Evolutionary conservation across 805 yeast species (phyloP).

Genomic region (Groenewaldozyma tartarivorans): DNA sequence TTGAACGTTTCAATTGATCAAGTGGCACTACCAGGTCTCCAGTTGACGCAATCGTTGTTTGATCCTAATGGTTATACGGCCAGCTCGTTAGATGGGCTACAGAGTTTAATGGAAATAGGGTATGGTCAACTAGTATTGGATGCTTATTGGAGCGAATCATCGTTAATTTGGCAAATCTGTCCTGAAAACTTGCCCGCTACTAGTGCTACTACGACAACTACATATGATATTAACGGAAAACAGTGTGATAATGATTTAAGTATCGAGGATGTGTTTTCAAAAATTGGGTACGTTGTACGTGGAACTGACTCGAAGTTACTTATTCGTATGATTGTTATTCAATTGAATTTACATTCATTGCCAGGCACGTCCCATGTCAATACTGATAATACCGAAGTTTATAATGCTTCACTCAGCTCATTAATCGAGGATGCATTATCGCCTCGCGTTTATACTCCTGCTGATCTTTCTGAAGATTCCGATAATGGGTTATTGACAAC

Average conservation of each 20-base stretch:
- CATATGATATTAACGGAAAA: background rate
- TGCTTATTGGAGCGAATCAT: conserved; percentile 40
- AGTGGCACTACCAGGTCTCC: conserved; percentile 26
- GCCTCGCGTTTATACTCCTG: conserved; percentile 14
- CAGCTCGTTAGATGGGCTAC: conserved; percentile 17
- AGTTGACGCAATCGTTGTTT: conserved; percentile 25
- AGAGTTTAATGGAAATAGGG: conserved; percentile 27
- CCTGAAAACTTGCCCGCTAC: conserved; percentile 26
- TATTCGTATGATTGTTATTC: conserved; percentile 32
- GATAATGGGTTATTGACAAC: background rate
- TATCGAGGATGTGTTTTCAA: too few relatives aligned
- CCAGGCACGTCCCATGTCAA: background rate
- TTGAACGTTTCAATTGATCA: conserved; percentile 27
- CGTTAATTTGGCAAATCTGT: conserved; percentile 43
- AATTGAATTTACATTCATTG: conserved; percentile 28
- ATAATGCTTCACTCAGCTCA: conserved; percentile 14
- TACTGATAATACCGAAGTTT: conserved; percentile 9
- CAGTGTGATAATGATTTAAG: background rate
- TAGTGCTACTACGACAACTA: background rate
- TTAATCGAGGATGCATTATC: conserved; percentile 33
- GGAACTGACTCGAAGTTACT: conserved; percentile 41
- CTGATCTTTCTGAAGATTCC: conserved; percentile 8
- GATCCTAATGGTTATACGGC: conserved; percentile 23
- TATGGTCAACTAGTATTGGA: conserved; percentile 33
- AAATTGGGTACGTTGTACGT: conserved; percentile 29